Evolutionary conservation across 1,284 basidiomycete genomes (phyloP), one percentile per base, ranked within the genome.

Genomic region (Rhodotorula sp.): DNA sequence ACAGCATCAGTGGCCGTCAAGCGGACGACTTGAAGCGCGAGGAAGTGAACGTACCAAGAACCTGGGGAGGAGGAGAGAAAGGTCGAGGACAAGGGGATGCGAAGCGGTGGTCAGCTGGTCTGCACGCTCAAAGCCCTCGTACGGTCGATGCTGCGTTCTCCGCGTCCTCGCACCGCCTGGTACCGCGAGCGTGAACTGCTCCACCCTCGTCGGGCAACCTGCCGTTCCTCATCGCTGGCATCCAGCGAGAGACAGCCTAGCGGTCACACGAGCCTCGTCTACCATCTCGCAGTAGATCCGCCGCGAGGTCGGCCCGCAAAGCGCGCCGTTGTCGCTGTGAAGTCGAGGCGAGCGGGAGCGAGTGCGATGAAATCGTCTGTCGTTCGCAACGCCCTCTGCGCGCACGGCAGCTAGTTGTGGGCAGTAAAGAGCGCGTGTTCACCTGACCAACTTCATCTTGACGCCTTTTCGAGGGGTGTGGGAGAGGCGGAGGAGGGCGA

Each of bases 381-480:
- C 4, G 32, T 8, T 11, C 13, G 47, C 17, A 30, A 7, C 36
- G 30, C 27, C 13, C 30, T 5, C 36, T 7, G 47, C 29, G 22
- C 32, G 39, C 22, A 9, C 54, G 11, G 30, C 13, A 10, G 9
- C 11, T 39, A 4, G 44, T 27, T 1, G 13, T 2, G 9, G 2
- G 20, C n/a, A 11, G 67, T 27, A 15, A 46, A 24, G 36, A 27
- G 27, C 1, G 32, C 8, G 36, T 17, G 65, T 78, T 56, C 75
- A 81, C 81, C 81, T 80, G 79, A 82, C 82, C 79, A 82, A 79
- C 81, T 82, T 82, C 82, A 82, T 82, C 67, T 57, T 81, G 79
- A 17, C 30, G 9, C 44, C 10, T 27, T n/a, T 22, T 27, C 10
- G 47, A 24, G 24, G 24, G 24, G 52, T 61, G 15, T 49, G 29